A percentile compares a stretch with the other conserved stretches of the same genome.
Evolutionary conservation across 495 filamentous ascomycete species (phyloP).

Genomic region (Neurospora sp.): DNA sequence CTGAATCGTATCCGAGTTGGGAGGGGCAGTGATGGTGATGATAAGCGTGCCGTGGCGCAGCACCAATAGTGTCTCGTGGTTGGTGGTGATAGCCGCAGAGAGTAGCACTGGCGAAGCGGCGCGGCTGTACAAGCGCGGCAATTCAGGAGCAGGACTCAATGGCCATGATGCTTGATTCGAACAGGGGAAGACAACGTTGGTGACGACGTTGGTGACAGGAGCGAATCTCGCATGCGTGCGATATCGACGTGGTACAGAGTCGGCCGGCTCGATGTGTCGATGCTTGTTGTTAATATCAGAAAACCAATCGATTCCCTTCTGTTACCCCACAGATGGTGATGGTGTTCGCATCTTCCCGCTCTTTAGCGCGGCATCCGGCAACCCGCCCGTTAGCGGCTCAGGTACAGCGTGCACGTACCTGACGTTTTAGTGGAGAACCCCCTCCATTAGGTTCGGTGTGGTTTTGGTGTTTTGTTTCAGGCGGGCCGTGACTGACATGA

Average conservation of each 20-base stretch:
- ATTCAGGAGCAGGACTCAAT: not conserved
- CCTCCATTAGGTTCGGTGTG: not conserved
- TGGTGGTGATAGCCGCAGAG: not conserved
- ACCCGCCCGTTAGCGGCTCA: not conserved
- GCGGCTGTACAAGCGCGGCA: not conserved
- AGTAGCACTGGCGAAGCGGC: not conserved
- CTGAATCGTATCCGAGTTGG: not conserved
- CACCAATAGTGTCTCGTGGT: not conserved
- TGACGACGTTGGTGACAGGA: not conserved
- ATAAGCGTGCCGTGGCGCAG: not conserved
- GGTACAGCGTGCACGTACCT: not conserved
- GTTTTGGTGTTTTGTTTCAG: not conserved
- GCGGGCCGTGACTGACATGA: not conserved
- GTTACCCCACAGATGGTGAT: not conserved
- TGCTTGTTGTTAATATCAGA: not conserved
- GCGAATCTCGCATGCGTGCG: not conserved
- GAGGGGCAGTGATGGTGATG: not conserved
- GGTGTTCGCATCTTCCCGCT: constrained; percentile 12
- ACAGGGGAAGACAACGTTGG: not conserved
- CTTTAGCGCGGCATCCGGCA: constrained; percentile 10
- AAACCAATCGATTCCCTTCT: not conserved
- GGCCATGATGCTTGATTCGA: not conserved
- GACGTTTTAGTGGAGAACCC: not conserved
- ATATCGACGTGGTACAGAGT: not conserved
- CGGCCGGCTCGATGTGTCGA: not conserved